Percentiles rank a stretch among this genome's conserved stretches.
Conservation (phyloP, 2,329 filamentous ascomycete species). For the Bertia moriformis region DNA sequence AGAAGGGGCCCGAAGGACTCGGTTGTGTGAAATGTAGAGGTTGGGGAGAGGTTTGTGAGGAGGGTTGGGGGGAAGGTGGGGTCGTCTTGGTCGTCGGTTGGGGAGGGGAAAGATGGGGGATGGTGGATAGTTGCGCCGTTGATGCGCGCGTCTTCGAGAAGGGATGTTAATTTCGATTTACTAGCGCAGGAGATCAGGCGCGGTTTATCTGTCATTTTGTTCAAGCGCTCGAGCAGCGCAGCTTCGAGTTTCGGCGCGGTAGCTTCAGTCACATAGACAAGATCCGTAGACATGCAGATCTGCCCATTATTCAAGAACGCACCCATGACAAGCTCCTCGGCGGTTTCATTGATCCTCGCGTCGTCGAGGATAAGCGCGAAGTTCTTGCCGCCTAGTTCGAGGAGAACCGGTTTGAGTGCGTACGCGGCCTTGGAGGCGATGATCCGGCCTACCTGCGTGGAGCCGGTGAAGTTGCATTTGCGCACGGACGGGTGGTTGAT, state of each 20-base stretch:
- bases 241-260: conserved; percentile 34
- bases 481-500: conserved; percentile 46
- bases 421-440: conserved; percentile 48
- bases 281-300: conserved; percentile 57
- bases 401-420: conserved; percentile 49
- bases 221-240: conserved; percentile 11
- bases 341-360: conserved; percentile 49
- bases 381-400: conserved; percentile 60
- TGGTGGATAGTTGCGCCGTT: too few species aligned
- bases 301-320: conserved; percentile 50
- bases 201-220: neutral
- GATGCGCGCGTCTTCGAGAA: too few species aligned
- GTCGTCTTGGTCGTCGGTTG: too few species aligned
- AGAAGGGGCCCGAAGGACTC: neutral
- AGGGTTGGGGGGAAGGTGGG: too few species aligned
- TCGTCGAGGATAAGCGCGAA: conserved; percentile 53
- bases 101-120: too few species aligned
- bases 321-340: conserved; percentile 39
- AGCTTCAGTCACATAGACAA: conserved; percentile 45
- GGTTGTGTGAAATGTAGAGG: neutral
- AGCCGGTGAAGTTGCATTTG: conserved; percentile 61
- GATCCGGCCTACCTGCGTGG: conserved; percentile 47
- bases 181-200: too few species aligned
- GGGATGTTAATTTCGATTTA: too few species aligned
- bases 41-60: neutral